A percentile compares a stretch with the other conserved stretches of the same genome.
Conservation (phyloP, 441 rosid genomes). For the Erodium moschatum region DNA sequence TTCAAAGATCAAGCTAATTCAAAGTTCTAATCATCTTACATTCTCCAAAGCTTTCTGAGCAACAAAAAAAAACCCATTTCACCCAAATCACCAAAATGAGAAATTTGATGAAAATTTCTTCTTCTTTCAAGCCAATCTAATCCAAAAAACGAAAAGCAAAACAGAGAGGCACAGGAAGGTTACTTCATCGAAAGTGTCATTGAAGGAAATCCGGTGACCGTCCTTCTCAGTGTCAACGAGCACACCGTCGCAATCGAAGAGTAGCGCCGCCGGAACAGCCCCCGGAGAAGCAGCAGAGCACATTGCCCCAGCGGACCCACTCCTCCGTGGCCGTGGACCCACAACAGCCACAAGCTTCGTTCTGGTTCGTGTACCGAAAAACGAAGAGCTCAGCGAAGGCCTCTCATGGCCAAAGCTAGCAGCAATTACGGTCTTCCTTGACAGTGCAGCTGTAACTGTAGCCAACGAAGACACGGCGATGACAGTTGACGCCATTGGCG, state of each 20-base stretch:
- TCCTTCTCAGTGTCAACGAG: slow-evolving; percentile 94
- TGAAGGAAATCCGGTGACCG: slow-evolving; percentile 88
- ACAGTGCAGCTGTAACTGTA: not conserved
- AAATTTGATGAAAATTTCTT: not conserved
- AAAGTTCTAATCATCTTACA: not conserved
- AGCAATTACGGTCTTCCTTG: not conserved
- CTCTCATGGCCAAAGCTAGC: slow-evolving; percentile 3
- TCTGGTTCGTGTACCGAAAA: slow-evolving; percentile 3
- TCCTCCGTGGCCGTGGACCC: slow-evolving; percentile 11
- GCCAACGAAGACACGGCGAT: slow-evolving; percentile 6
- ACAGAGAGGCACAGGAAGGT: not conserved
- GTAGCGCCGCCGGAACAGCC: slow-evolving; percentile 65
- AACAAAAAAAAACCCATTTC: not conserved
- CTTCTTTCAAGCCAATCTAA: not conserved
- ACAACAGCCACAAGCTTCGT: slow-evolving; percentile 6
- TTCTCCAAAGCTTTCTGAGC: not conserved
- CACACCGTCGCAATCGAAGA: slow-evolving; percentile 91
- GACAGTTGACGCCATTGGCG: slow-evolving; percentile 9
- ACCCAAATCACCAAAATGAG: not conserved
- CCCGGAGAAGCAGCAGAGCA: slow-evolving; percentile 42
- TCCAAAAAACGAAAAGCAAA: slow-evolving; percentile 6
- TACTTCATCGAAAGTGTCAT: slow-evolving; percentile 83
- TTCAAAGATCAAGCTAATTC: not conserved
- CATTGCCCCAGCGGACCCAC: slow-evolving; percentile 15
- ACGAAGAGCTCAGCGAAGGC: not conserved